phyloP scores from a whole-genome alignment of 1,139 yeast species.

The Kodamaea anthophila region DNA sequence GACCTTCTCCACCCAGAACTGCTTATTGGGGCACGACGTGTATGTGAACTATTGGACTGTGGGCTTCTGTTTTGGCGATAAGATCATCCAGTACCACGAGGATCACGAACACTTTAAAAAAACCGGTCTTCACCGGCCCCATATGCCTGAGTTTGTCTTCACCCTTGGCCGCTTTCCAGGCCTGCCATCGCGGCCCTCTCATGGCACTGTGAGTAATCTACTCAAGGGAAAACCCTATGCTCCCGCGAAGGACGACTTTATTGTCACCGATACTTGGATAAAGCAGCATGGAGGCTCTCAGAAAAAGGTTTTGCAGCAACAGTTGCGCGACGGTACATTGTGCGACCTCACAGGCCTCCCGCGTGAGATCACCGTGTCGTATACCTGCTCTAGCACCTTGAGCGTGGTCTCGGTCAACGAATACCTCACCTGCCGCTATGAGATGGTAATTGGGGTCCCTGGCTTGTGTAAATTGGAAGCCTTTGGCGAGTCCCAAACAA shows the following conservation, averaged over 20 bases:
- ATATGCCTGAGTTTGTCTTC: constrained; percentile 33
- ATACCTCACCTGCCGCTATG: constrained; percentile 66
- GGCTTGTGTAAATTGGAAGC: constrained; percentile 50
- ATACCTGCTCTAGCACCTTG: constrained; percentile 52
- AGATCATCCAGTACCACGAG: constrained; percentile 55
- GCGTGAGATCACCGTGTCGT: constrained; percentile 58
- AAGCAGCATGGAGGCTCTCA: constrained; percentile 13
- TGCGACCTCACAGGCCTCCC: constrained; percentile 70
- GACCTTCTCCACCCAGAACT: constrained; percentile 19
- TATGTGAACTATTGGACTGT: constrained; percentile 60
- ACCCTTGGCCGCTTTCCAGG: constrained; percentile 41
- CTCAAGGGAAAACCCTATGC: constrained; percentile 1
- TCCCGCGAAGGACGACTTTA: constrained; percentile 15
- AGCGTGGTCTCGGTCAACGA: constrained; percentile 44
- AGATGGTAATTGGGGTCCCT: constrained; percentile 53
- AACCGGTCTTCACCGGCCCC: constrained; percentile 28
- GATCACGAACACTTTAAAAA: constrained; percentile 19
- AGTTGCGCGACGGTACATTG: constrained; percentile 51
- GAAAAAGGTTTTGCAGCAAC: constrained; percentile 44
- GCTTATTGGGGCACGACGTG: constrained; percentile 28
- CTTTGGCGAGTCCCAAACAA: constrained; percentile 33
- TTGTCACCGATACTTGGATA: constrained; percentile 16
- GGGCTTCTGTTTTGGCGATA: constrained; percentile 49
- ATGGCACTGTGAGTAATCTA: constrained; percentile 3
- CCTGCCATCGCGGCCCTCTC: constrained; percentile 14